These are phyloP conservation scores for Nicotiana obtusifolia DNA, from an alignment of 257 asterid species.

Conservation along the genomic window DNA sequence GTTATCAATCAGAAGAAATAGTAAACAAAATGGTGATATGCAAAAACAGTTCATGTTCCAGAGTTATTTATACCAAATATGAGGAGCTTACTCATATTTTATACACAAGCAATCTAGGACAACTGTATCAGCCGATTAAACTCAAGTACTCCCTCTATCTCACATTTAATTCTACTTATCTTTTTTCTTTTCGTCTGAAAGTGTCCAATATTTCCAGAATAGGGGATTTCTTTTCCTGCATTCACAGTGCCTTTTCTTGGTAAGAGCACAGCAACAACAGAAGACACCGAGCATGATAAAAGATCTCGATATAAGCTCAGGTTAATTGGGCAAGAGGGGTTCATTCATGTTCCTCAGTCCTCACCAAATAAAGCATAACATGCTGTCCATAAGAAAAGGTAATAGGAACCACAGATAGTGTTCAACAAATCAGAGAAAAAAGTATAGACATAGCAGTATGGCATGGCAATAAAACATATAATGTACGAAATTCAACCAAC, in stretches of 20 bases:
- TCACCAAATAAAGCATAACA: not conserved
- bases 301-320: not conserved
- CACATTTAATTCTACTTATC: not conserved
- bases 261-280: no score
- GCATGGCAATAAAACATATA: not conserved
- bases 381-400: not conserved
- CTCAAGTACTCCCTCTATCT: not conserved
- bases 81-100: not conserved
- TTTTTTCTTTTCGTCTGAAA: not conserved
- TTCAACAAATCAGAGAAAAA: not conserved
- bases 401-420: not conserved
- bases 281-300: not conserved
- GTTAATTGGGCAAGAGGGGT: not conserved
- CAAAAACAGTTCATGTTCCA: not conserved
- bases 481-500: constrained; percentile 26
- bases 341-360: not conserved
- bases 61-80: not conserved
- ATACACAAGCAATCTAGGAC: not conserved
- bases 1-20: not conserved
- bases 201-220: not conserved
- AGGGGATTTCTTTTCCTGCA: not conserved
- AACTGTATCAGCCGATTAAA: not conserved
- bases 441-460: not conserved
- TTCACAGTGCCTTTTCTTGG: not conserved
- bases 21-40: not conserved